Percentiles rank a stretch among this genome's conserved stretches.
phyloP scores from a whole-genome alignment of 140 eudicot species.

The Ambrosia hybrid region DNA sequence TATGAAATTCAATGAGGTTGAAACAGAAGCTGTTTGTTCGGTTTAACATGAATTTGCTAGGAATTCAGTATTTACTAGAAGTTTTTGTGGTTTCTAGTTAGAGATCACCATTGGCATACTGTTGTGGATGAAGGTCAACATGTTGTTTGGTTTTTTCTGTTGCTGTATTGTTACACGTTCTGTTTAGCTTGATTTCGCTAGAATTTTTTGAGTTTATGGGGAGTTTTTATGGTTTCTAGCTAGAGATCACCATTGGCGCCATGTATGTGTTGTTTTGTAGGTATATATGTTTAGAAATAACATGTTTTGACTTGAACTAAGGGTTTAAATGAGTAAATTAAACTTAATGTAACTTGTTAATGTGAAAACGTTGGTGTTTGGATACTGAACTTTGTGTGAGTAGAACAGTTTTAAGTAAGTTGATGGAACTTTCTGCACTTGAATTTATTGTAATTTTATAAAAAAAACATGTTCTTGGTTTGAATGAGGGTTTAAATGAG shows the following conservation, averaged over 20 bases:
- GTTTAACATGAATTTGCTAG: no score
- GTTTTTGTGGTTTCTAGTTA: no score
- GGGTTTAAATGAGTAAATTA: background rate
- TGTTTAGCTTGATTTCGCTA: background rate
- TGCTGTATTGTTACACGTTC: no score
- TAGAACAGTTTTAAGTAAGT: background rate
- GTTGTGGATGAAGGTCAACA: no score
- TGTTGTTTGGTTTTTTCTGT: no score
- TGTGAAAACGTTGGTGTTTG: background rate
- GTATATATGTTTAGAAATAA: background rate
- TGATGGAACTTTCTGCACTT: background rate
- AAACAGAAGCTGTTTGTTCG: no score
- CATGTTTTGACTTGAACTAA: constrained; percentile 1
- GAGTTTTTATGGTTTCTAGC: background rate
- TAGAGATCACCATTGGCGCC: background rate
- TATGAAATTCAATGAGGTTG: no score
- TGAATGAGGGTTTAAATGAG: no score
- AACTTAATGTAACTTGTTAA: background rate
- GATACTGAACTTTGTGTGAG: background rate
- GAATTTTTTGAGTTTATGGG: background rate
- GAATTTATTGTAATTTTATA: background rate
- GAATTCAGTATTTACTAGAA: no score
- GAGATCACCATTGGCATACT: no score
- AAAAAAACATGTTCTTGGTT: no score
- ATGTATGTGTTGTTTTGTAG: background rate